These are phyloP conservation scores for Erythrophleum fordii DNA, from an alignment of 306 rosid species.

Conservation along the genomic window DNA sequence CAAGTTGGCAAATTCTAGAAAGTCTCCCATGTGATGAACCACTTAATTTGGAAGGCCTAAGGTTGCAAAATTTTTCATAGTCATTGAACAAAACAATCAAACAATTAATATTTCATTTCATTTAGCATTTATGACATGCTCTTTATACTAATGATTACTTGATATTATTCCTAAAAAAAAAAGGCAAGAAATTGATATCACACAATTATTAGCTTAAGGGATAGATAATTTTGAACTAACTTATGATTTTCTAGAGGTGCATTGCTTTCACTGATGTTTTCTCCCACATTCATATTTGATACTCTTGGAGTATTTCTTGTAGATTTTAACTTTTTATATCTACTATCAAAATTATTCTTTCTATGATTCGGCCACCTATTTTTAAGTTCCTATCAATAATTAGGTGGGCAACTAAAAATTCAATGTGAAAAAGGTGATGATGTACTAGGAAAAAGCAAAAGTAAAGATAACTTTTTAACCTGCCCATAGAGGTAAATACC, in stretches of 20 bases:
- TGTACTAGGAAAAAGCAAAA: background rate
- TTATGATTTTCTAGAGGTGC: slow-evolving; percentile 82
- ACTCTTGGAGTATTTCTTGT: slow-evolving; percentile 54
- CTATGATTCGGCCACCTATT: slow-evolving; percentile 65
- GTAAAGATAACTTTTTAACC: slow-evolving; percentile 54
- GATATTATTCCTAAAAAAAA: slow-evolving; percentile 15
- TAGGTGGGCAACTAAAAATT: slow-evolving; percentile 29
- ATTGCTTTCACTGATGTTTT: slow-evolving; percentile 48
- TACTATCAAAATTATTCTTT: slow-evolving; percentile 66
- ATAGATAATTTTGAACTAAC: slow-evolving; percentile 62
- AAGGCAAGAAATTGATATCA: slow-evolving; percentile 15
- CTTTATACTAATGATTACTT: slow-evolving; percentile 30
- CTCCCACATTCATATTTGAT: slow-evolving; percentile 61
- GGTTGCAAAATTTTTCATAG: slow-evolving; percentile 52
- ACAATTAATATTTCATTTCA: slow-evolving; percentile 11
- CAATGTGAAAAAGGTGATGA: slow-evolving; percentile 3
- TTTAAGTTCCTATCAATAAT: slow-evolving; percentile 73
- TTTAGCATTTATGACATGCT: slow-evolving; percentile 28
- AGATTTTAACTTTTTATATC: slow-evolving; percentile 64
- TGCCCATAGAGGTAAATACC: slow-evolving; percentile 93
- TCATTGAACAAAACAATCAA: slow-evolving; percentile 22
- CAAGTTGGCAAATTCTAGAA: slow-evolving; percentile 83
- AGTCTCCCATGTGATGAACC: slow-evolving; percentile 82
- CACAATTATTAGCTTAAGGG: slow-evolving; percentile 32
- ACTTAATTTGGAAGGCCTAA: slow-evolving; percentile 76